Evolutionary conservation across 345 rosid genomes (phyloP), one percentile per base, ranked within the genome.

Genomic region (Sisymbrium altissimum): DNA sequence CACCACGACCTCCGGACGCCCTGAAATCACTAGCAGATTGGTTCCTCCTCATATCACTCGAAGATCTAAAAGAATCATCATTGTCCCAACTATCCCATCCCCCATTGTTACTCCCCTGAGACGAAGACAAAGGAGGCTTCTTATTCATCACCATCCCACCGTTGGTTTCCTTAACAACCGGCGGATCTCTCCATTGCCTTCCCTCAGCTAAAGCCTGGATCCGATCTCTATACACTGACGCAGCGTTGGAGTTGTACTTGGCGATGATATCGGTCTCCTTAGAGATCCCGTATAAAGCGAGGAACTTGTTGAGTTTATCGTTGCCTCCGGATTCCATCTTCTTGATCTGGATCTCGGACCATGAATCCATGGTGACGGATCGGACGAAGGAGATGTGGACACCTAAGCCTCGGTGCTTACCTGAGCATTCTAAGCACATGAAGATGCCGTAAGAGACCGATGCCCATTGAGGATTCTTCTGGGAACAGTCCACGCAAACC

Each of bases 381-480:
- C 99, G 83, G 86, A 95, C 99, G 77, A 95, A 95, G 58, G 99
- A 95, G 76, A 92, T 95, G 88, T 95, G 98, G 23, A 95, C 99
- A 15, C 99, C 99, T 60, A 95, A 88, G 75, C 99, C 98, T 3
- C 97, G 90, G 80, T 95, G 99, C 84, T 90, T 92, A 12, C 99
- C 99, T 41, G 99, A 95, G 92, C 99, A 95, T 65, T 95, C 99
- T 23, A 95, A 84, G 64, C 99, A 95, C 97, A 92, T 95, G 88
- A 95, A 95, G 70, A 95, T 79, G 7, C 97, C 99, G 75, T 95
- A 92, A 9, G 98, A 90, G 21, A 95, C 94, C n/a, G 99, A 95
- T 1, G 98, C 99, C 99, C 99, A 95, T 84, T 95, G 99, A 8
- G 99, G 99, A 72, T 95, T 95, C 84, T 92, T 95, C 82, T 92